Conservation (phyloP, 805 yeast species). For the Spathaspora girioi region DNA sequence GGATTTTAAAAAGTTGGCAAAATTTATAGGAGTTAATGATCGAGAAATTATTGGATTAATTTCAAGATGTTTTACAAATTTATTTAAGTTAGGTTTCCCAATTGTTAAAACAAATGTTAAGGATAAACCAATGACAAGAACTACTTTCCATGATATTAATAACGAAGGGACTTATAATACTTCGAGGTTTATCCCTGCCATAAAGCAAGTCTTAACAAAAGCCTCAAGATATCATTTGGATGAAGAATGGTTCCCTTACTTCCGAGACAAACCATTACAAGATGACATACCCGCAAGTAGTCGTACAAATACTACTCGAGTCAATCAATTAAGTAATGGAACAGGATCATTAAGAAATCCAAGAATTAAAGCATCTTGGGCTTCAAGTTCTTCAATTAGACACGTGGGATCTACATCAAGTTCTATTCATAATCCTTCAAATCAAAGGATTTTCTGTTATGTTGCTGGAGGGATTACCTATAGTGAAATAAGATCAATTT, state of each 20-base stretch:
- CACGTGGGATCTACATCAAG: not conserved
- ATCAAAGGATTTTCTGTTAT: slow-evolving; percentile 74
- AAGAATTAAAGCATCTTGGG: slow-evolving; percentile 76
- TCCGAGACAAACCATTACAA: slow-evolving; percentile 67
- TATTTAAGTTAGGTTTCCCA: slow-evolving; percentile 52
- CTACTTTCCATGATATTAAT: slow-evolving; percentile 54
- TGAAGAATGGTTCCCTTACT: slow-evolving; percentile 64
- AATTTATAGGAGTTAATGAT: slow-evolving; percentile 46
- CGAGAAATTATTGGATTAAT: slow-evolving; percentile 54
- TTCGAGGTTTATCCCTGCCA: slow-evolving; percentile 70
- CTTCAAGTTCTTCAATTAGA: slow-evolving; percentile 22
- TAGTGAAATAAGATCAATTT: slow-evolving; percentile 72
- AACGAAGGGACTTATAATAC: slow-evolving; percentile 55
- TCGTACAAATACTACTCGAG: not conserved
- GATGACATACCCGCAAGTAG: slow-evolving; percentile 31
- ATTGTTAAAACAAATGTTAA: slow-evolving; percentile 41
- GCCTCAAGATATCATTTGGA: slow-evolving; percentile 51
- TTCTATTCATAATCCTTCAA: slow-evolving; percentile 14
- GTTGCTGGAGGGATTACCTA: slow-evolving; percentile 89
- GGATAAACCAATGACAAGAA: slow-evolving; percentile 44
- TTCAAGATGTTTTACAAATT: slow-evolving; percentile 44
- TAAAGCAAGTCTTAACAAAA: slow-evolving; percentile 54
- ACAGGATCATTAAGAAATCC: slow-evolving; percentile 58
- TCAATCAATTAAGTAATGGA: not conserved
- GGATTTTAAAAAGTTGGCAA: slow-evolving; percentile 68